Evolutionary conservation across 2,329 filamentous ascomycete genomes (phyloP).

Genomic region (Pyrenochaeta sp.): DNA sequence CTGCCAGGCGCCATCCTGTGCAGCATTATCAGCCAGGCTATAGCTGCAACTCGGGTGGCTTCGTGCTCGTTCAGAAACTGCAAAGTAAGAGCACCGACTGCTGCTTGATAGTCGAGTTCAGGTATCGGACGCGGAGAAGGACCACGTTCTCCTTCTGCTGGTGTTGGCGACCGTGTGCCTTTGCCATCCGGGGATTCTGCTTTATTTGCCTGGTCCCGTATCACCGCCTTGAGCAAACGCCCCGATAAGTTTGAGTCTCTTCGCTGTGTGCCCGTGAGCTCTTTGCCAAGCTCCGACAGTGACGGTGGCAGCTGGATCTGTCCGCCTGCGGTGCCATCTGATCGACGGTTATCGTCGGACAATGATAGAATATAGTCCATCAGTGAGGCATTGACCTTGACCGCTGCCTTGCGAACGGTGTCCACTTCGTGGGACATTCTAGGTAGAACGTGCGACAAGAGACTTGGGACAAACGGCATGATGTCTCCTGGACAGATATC

Average conservation of each 20-base stretch:
- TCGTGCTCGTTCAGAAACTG: slow-evolving; percentile 97
- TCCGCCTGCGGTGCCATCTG: slow-evolving; percentile 51
- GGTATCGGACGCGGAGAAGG: slow-evolving; percentile 56
- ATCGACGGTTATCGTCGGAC: slow-evolving; percentile 66
- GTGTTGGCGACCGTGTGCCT: slow-evolving; percentile 51
- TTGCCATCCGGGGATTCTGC: slow-evolving; percentile 35
- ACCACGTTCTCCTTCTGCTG: slow-evolving; percentile 54
- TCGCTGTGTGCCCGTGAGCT: slow-evolving; percentile 51
- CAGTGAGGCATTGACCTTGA: slow-evolving; percentile 86
- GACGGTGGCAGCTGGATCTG: slow-evolving; percentile 55
- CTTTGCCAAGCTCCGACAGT: slow-evolving; percentile 50
- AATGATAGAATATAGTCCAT: slow-evolving; percentile 95
- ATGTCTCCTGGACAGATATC: slow-evolving; percentile 98
- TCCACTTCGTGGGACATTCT: slow-evolving; percentile 94
- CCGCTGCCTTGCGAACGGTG: slow-evolving; percentile 85
- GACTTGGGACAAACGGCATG: slow-evolving; percentile 89
- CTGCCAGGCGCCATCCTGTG: slow-evolving; percentile 94
- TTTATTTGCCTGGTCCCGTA: slow-evolving; percentile 43
- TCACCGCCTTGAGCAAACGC: slow-evolving; percentile 45
- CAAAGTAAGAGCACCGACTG: slow-evolving; percentile 90
- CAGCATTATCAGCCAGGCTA: slow-evolving; percentile 98
- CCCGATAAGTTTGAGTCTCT: slow-evolving; percentile 50
- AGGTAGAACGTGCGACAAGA: slow-evolving; percentile 89
- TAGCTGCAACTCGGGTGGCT: slow-evolving; percentile 88
- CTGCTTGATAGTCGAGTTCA: slow-evolving; percentile 94